A percentile compares a stretch with the other conserved stretches of the same genome.
These are phyloP conservation scores for Capsicum baccatum DNA, from an alignment of 257 asterid species.

Conservation along the genomic window DNA sequence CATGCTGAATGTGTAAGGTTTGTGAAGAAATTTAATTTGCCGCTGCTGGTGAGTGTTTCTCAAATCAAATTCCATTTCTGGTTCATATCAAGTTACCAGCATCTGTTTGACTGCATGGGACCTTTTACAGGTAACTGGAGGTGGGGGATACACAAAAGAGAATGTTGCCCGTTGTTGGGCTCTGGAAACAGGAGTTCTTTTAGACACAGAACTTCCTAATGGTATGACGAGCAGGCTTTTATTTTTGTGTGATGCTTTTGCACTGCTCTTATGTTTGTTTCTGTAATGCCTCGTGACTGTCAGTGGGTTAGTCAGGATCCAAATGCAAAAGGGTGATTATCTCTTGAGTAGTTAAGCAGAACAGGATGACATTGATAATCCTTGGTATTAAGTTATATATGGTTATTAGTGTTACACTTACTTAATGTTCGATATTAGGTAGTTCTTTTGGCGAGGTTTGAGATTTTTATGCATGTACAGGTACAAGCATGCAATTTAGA, in stretches of 20 bases:
- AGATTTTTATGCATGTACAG: no score
- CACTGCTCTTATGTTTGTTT: constrained; percentile 24
- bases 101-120: constrained; percentile 28
- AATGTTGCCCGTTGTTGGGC: constrained; percentile 99
- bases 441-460: no score
- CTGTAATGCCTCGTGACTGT: background rate
- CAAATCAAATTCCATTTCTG: constrained; percentile 13
- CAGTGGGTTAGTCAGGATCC: background rate
- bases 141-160: constrained; percentile 99
- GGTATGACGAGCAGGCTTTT: constrained; percentile 48
- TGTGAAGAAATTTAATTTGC: constrained; percentile 92
- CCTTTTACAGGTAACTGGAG: constrained; percentile 89
- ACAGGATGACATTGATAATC: no score
- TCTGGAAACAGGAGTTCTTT: constrained; percentile 90
- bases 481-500: no score
- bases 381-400: no score
- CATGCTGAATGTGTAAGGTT: constrained; percentile 98
- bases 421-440: no score
- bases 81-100: constrained; percentile 15
- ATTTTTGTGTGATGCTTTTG: background rate
- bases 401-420: no score
- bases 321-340: background rate
- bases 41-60: constrained; percentile 76
- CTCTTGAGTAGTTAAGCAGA: no score
- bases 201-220: constrained; percentile 82